These are phyloP conservation scores for Suillus alpinus DNA, from an alignment of 768 basidiomycete genomes.

Conservation along the genomic window DNA sequence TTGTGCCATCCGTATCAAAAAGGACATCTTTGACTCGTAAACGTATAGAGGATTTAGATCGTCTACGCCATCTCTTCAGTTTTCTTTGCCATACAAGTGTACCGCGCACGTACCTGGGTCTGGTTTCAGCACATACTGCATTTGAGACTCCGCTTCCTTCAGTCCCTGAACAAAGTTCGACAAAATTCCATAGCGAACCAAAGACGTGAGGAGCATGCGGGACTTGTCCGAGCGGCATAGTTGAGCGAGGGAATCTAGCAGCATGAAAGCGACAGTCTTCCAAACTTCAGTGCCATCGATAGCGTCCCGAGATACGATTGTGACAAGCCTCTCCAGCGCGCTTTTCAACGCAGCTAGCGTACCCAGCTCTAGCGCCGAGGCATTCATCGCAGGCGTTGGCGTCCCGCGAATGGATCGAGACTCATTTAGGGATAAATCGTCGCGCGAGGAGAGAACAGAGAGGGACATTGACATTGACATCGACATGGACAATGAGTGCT, in stretches of 20 bases:
- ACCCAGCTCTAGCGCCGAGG: constrained; percentile 54
- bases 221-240: constrained; percentile 71
- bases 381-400: constrained; percentile 10
- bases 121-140: constrained; percentile 78
- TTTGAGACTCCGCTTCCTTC: constrained; percentile 74
- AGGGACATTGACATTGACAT: constrained; percentile 29
- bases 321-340: constrained; percentile 68
- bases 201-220: constrained; percentile 51
- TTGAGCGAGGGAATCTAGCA: constrained; percentile 77
- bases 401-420: constrained; percentile 31
- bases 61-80: constrained; percentile 44
- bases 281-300: constrained; percentile 95
- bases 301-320: constrained; percentile 81
- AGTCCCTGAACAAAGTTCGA: constrained; percentile 78
- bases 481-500: constrained; percentile 25
- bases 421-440: constrained; percentile 38
- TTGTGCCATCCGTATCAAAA: constrained; percentile 83
- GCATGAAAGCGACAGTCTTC: constrained; percentile 93
- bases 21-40: constrained; percentile 91
- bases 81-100: background rate
- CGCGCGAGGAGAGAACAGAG: constrained; percentile 37
- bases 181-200: constrained; percentile 75
- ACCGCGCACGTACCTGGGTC: constrained; percentile 71
- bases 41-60: constrained; percentile 90
- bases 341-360: constrained; percentile 67